Evolutionary conservation across 2,329 filamentous ascomycete species (phyloP), one percentile per base, ranked within the genome.

Genomic region (Ophiosphaerella korrae): DNA sequence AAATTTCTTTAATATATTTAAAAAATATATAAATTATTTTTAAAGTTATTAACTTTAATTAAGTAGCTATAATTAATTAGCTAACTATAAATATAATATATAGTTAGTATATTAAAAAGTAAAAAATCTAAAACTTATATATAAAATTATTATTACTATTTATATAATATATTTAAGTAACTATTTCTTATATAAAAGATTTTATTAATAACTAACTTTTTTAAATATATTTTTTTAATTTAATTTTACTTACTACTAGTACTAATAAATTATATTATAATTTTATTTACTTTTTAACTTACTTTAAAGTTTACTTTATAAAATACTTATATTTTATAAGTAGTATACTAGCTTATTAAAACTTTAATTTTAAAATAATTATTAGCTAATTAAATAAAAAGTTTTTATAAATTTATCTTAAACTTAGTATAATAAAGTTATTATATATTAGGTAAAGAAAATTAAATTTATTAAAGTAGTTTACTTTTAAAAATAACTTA

Each of bases 121-220:
- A 13, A 13, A 21, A 24, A 29, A 61, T 16, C 55, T 40, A 61
- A 11, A 31, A 23, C 18, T 55, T 42, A 13, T 49, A 24, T 13
- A 59, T 14, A 13, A 45, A 55, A 29, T 43, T 13, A 18, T 45
- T 13, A 39, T 62, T 42, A 3, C 42, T 16, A 18, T 53, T 61
- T 23, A 50, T 53, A 3, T 29, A 18, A 3, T 55, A 42, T 29
- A 63, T 53, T 50, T 24, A 37, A 26, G 26, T 48, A 24, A 53
- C 60, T 34, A 55, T 59, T 42, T 63, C 46, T 46, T 50, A 42
- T 51, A 34, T 48, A 36, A 40, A 33, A 42, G 35, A 60, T 52
- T 39, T 62, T 45, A 44, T 63, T 34, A 34, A 62, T 48, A 11
- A 62, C 60, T 48, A 36, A 62, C 3, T 55, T 18, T 23, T 46